A percentile compares a stretch with the other conserved stretches of the same genome.
Conservation (phyloP, 2,329 filamentous ascomycete species). For the Ascosphaera apis region DNA sequence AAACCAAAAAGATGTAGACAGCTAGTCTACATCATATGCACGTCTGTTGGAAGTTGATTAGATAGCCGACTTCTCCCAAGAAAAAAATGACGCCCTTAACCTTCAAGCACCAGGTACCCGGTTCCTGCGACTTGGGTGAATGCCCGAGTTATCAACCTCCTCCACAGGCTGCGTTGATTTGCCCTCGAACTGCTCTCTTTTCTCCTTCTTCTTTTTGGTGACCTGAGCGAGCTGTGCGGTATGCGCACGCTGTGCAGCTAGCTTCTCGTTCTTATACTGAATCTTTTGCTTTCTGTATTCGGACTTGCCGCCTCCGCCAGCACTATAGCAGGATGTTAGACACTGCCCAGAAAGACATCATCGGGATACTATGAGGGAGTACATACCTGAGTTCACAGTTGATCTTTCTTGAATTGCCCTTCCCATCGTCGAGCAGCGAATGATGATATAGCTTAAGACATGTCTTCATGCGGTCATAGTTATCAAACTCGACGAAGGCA, state of each 20-base stretch:
- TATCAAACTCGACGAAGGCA: slow-evolving; percentile 73
- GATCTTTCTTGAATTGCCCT: slow-evolving; percentile 43
- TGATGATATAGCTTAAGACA: slow-evolving; percentile 83
- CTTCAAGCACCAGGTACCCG: slow-evolving; percentile 10
- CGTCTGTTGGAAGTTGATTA: too few species aligned
- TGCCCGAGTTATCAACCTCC: slow-evolving; percentile 12
- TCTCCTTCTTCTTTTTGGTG: slow-evolving; percentile 20
- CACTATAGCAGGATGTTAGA: slow-evolving; percentile 25
- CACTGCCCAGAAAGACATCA: slow-evolving; percentile 2
- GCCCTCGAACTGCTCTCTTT: slow-evolving; percentile 12
- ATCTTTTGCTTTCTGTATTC: slow-evolving; percentile 53
- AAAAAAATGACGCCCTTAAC: too few species aligned
- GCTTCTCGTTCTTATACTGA: slow-evolving; percentile 61
- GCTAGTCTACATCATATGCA: too few species aligned
- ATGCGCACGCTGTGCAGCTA: slow-evolving; percentile 43
- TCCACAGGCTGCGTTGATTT: slow-evolving; percentile 7
- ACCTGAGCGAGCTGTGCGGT: slow-evolving; percentile 26
- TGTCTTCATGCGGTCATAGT: slow-evolving; percentile 76
- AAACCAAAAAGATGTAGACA: too few species aligned
- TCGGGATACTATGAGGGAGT: background rate
- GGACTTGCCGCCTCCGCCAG: slow-evolving; percentile 62
- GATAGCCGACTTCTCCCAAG: too few species aligned
- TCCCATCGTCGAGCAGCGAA: slow-evolving; percentile 42
- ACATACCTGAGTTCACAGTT: slow-evolving; percentile 78
- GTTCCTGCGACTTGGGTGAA: slow-evolving; percentile 23